These are phyloP conservation scores for Nyssa sinensis DNA, from an alignment of 148 eudicot species.

Conservation along the genomic window DNA sequence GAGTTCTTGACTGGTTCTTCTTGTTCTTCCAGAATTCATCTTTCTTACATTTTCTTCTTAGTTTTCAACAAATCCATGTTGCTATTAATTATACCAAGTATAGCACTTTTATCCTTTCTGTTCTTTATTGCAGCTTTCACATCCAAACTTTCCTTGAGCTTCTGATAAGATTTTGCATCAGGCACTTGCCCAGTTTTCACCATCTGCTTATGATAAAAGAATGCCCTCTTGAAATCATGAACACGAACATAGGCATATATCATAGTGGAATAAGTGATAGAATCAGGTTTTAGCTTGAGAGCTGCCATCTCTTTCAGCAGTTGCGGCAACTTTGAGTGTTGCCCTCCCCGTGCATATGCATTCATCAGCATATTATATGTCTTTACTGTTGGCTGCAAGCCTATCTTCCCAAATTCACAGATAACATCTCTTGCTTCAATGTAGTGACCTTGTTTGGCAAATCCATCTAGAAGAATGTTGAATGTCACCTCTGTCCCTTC, in stretches of 20 bases:
- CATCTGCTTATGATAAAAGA: conserved; percentile 85
- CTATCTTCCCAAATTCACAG: conserved; percentile 76
- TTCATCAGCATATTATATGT: conserved; percentile 95
- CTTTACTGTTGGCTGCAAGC: conserved; percentile 77
- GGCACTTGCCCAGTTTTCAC: conserved; percentile 84
- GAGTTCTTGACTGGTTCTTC: conserved; percentile 41
- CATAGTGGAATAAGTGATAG: conserved; percentile 82
- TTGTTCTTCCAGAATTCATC: conserved; percentile 94
- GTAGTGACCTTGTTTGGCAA: conserved; percentile 90
- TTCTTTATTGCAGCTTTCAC: conserved; percentile 79
- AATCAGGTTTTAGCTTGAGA: conserved; percentile 74
- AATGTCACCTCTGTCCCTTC: conserved; percentile 83
- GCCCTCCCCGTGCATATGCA: conserved; percentile 92
- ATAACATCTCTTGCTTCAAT: conserved; percentile 85
- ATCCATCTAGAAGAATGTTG: conserved; percentile 82
- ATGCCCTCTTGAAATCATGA: conserved; percentile 86
- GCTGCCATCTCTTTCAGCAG: conserved; percentile 78
- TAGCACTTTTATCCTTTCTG: conserved; percentile 72
- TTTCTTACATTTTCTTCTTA: conserved; percentile 71
- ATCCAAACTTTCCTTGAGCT: conserved; percentile 71
- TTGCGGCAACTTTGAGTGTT: conserved; percentile 74
- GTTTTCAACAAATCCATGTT: conserved; percentile 62
- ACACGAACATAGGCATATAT: conserved; percentile 86
- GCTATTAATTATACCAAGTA: conserved; percentile 76
- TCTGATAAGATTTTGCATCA: conserved; percentile 69